Percentiles rank a stretch among this genome's conserved stretches.
phyloP scores from a whole-genome alignment of 768 basidiomycete genomes.

The Artomyces pyxidatus region DNA sequence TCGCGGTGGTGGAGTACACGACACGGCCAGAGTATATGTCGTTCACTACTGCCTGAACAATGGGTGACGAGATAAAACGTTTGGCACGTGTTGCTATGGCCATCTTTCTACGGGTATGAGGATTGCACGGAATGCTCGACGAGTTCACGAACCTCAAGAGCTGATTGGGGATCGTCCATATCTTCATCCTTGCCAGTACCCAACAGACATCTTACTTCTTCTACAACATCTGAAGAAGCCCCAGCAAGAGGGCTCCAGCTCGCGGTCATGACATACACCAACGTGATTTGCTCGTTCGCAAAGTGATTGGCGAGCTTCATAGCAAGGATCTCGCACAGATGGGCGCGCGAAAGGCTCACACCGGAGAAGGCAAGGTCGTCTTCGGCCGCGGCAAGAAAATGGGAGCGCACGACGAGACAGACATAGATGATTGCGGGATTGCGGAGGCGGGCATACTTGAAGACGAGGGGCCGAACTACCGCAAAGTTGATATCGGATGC shows the following conservation, averaged over 20 bases:
- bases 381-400: constrained; percentile 65
- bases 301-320: constrained; percentile 78
- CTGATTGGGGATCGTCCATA: constrained; percentile 65
- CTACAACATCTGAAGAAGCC: constrained; percentile 55
- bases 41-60: constrained; percentile 81
- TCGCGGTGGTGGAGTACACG: constrained; percentile 45
- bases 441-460: constrained; percentile 69
- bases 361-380: constrained; percentile 71
- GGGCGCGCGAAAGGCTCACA: constrained; percentile 64
- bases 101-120: no score
- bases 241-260: constrained; percentile 83
- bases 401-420: constrained; percentile 69
- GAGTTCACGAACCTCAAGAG: constrained; percentile 62
- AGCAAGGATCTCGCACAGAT: constrained; percentile 80
- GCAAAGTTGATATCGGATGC: constrained; percentile 79
- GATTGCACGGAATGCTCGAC: neutral
- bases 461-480: constrained; percentile 67
- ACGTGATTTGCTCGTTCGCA: constrained; percentile 64
- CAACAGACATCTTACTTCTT: constrained; percentile 52
- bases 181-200: constrained; percentile 49
- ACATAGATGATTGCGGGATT: constrained; percentile 72
- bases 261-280: constrained; percentile 72
- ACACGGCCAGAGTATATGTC: constrained; percentile 82
- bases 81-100: constrained; percentile 84
- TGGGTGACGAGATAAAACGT: constrained; percentile 70